phyloP scores from a whole-genome alignment of 345 rosid species.

The Iberis pinnata region DNA sequence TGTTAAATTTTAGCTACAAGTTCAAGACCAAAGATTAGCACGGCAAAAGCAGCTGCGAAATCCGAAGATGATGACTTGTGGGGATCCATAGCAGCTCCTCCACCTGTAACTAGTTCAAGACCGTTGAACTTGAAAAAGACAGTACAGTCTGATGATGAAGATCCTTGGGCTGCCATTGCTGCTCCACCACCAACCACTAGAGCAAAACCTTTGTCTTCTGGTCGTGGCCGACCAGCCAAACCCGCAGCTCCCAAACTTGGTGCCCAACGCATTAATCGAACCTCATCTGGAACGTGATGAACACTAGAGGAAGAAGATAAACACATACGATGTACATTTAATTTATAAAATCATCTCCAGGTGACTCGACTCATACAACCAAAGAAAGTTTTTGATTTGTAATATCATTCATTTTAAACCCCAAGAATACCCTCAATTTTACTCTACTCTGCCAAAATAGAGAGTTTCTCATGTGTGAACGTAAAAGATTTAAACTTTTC shows the following conservation, averaged over 20 bases:
- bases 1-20: conserved; percentile 37
- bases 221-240: conserved; percentile 70
- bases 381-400: conserved; percentile 38
- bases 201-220: conserved; percentile 64
- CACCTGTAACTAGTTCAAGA: conserved; percentile 58
- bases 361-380: conserved; percentile 19
- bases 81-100: conserved; percentile 91
- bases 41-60: conserved; percentile 36
- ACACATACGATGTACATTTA: conserved; percentile 41
- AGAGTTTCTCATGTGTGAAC: neutral
- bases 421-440: conserved; percentile 15
- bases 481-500: neutral
- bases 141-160: conserved; percentile 51
- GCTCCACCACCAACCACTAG: conserved; percentile 85
- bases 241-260: conserved; percentile 65
- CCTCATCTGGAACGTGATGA: conserved; percentile 58
- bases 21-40: conserved; percentile 44
- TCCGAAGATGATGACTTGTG: conserved; percentile 83
- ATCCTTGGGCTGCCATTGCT: conserved; percentile 95
- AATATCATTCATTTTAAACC: conserved; percentile 49
- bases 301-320: conserved; percentile 13
- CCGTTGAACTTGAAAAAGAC: conserved; percentile 56
- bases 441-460: neutral
- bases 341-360: conserved; percentile 31
- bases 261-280: conserved; percentile 87